phyloP scores from a whole-genome alignment of 164 flowering plant species.

The Nymphaea colorata region DNA sequence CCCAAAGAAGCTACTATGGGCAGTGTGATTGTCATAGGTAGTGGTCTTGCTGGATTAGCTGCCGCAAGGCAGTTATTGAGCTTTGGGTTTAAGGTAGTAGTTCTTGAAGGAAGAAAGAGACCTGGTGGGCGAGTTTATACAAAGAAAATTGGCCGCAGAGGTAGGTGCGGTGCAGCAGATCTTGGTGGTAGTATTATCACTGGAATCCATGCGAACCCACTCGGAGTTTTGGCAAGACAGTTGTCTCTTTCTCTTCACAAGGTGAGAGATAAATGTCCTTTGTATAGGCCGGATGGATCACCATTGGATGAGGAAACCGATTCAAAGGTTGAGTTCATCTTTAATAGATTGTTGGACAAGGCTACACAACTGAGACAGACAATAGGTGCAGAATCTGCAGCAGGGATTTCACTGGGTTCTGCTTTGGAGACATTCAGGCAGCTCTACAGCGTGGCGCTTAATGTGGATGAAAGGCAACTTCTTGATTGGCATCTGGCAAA shows the following conservation, averaged over 20 bases:
- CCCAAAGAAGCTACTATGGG: slow-evolving; percentile 44
- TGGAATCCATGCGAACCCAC: slow-evolving; percentile 87
- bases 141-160: slow-evolving; percentile 53
- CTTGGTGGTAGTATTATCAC: slow-evolving; percentile 95
- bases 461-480: slow-evolving; percentile 52
- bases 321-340: slow-evolving; percentile 51
- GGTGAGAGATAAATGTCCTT: slow-evolving; percentile 85
- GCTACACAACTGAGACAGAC: slow-evolving; percentile 51
- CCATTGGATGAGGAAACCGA: slow-evolving; percentile 52
- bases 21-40: slow-evolving; percentile 74
- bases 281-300: slow-evolving; percentile 71
- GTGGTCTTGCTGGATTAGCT: slow-evolving; percentile 86
- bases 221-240: slow-evolving; percentile 90
- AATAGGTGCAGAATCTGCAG: slow-evolving; percentile 47
- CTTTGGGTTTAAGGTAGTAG: slow-evolving; percentile 81
- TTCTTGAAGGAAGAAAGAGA: slow-evolving; percentile 80
- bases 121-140: slow-evolving; percentile 94
- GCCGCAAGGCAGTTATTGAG: slow-evolving; percentile 85
- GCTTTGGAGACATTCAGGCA: slow-evolving; percentile 64
- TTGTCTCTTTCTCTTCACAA: slow-evolving; percentile 82
- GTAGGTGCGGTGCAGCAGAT: slow-evolving; percentile 62
- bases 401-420: slow-evolving; percentile 58
- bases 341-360: slow-evolving; percentile 76
- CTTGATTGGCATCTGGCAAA: slow-evolving; percentile 97
- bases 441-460: slow-evolving; percentile 55